These are phyloP conservation scores for Arctostaphylos glauca DNA, from an alignment of 148 eudicot species.

Conservation along the genomic window DNA sequence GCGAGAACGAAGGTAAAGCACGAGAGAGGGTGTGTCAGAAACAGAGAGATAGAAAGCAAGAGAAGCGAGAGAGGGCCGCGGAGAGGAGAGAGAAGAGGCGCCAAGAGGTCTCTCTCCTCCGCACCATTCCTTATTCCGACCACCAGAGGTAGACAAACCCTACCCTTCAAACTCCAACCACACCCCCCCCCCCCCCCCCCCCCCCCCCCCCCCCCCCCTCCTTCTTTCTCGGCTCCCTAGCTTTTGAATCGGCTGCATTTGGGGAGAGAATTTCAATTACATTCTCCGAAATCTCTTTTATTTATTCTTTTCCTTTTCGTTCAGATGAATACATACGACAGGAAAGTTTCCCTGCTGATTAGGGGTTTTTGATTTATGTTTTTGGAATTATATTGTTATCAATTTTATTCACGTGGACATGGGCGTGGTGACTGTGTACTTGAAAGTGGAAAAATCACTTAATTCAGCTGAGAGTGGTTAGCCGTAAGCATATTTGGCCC, in stretches of 20 bases:
- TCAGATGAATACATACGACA: neutral
- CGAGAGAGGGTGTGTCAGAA: constrained; percentile 8
- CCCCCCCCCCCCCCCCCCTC: no score
- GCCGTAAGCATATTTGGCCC: no score
- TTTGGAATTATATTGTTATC: neutral
- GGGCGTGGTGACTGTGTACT: neutral
- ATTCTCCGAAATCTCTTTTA: no score
- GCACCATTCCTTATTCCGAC: constrained; percentile 81
- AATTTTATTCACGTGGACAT: neutral
- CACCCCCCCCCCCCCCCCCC: neutral
- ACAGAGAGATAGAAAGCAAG: constrained; percentile 25
- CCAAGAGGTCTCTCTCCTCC: constrained; percentile 81
- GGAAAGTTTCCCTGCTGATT: neutral
- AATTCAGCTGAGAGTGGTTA: neutral
- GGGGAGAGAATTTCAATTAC: neutral
- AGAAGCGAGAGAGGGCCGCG: constrained; percentile 50
- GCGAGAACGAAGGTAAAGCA: neutral
- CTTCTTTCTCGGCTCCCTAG: no score
- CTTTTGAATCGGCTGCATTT: neutral
- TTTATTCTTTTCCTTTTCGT: neutral
- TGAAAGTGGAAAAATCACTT: neutral
- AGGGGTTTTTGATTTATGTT: neutral
- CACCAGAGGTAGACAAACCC: constrained; percentile 55
- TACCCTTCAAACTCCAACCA: no score
- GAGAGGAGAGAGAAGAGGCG: constrained; percentile 75